Conservation (phyloP, 179 eudicot species). For the Silene coronaria region DNA sequence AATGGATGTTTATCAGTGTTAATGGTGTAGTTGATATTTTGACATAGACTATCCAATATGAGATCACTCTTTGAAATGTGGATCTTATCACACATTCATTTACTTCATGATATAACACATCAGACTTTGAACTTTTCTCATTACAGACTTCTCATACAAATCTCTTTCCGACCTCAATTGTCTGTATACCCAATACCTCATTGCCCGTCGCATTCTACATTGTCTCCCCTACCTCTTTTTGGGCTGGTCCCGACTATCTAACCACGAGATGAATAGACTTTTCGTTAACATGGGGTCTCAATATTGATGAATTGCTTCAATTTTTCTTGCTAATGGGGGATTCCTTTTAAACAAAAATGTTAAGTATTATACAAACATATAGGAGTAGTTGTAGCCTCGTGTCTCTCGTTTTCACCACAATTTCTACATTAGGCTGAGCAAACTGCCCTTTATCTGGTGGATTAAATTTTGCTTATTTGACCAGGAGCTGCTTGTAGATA, state of each 20-base stretch:
- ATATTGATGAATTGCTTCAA: background rate
- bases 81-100: slow-evolving; percentile 4
- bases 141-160: background rate
- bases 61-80: background rate
- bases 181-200: slow-evolving; percentile 5
- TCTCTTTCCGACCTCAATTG: slow-evolving; percentile 1
- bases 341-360: too few species aligned
- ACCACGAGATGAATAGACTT: slow-evolving; percentile 4
- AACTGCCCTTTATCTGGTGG: slow-evolving; percentile 4
- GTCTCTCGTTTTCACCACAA: background rate
- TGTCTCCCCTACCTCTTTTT: slow-evolving; percentile 4
- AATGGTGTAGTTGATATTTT: background rate
- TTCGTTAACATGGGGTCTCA: background rate
- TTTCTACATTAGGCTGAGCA: slow-evolving; percentile 8
- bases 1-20: background rate
- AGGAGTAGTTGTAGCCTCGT: background rate
- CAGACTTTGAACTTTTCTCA: background rate
- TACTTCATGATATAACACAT: background rate
- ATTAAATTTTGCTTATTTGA: slow-evolving; percentile 17
- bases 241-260: slow-evolving; percentile 9
- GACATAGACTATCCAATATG: too few species aligned
- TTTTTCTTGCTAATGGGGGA: background rate
- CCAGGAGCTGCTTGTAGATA: slow-evolving; percentile 21
- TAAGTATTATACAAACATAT: too few species aligned
- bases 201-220: slow-evolving; percentile 1